Percentiles rank a stretch among this genome's conserved stretches.
Conservation (phyloP, 345 rosid genomes). For the Capsella bursapastoris region DNA sequence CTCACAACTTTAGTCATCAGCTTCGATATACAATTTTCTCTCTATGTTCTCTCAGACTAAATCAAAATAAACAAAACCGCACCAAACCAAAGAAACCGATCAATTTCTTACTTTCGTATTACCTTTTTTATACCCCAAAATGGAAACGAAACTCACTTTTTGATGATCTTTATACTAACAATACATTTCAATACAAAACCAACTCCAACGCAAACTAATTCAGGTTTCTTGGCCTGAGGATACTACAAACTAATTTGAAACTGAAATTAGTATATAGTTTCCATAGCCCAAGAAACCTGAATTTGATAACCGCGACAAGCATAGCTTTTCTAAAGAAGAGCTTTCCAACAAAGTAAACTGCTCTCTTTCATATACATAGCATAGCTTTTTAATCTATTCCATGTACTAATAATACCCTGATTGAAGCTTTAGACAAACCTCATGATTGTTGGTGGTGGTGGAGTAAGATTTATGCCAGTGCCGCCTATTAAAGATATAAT, state of each 20-base stretch:
- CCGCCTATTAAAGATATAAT: conserved; percentile 59
- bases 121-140: neutral
- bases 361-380: neutral
- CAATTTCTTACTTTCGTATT: neutral
- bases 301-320: conserved; percentile 6
- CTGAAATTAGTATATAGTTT: neutral
- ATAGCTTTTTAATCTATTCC: conserved; percentile 1
- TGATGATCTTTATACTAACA: neutral
- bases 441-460: conserved; percentile 84
- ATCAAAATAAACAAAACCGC: conserved; percentile 8
- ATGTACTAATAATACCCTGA: neutral
- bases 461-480: conserved; percentile 97
- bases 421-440: conserved; percentile 52
- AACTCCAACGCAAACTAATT: neutral
- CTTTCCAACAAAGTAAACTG: conserved; percentile 6
- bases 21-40: neutral
- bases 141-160: neutral
- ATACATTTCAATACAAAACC: neutral
- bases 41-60: neutral
- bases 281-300: neutral
- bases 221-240: neutral
- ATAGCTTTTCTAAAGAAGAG: neutral
- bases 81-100: neutral
- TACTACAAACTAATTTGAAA: no score
- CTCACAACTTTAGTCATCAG: conserved; percentile 24